Base-by-base conservation (phyloP, 1,284 basidiomycete species). In the Rhodofomes roseus region DNA sequence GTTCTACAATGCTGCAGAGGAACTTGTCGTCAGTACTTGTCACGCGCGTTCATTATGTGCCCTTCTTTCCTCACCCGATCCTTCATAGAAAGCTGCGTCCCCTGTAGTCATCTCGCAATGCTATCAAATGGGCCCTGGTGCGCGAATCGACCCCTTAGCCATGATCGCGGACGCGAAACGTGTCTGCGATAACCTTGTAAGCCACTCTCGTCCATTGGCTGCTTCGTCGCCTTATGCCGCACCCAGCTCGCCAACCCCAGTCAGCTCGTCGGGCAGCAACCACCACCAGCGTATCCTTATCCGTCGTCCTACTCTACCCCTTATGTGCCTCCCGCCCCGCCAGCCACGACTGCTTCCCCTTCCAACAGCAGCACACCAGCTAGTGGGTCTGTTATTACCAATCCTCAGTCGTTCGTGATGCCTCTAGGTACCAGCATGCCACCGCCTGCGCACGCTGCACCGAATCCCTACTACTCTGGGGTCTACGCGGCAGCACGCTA, bases 1-100 rank as follows among this genome's bases (percentile, higher is more conserved):
- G 69, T 92, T 92, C 70, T 92, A 92, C 74, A 87, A 85, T 37
- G 89, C 90, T 7, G 90, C 90, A 18, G 90, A 91, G 70, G 90
- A 92, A 71, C 80, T 92, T 51, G 81, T 92, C 57, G 90, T 92
- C 70, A 73, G 89, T 82, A 60, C 36, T 55, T 58, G 58, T 53
- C 61, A 56, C 39, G 27, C 37, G 39, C 20, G 29, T 57, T n/a
- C 27, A 31, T 44, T 29, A 40, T 61, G 58, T 22, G 63, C 58
- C 40, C 18, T 14, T 37, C 31, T 41, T 22, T 20, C 56, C 58
- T 43, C 63, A 36, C 58, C 14, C 60, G 37, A 36, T 48, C 36
- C 16, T 57, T 57, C 59, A 56, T 66, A 90, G 87, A 88, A 89
- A 85, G 86, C 77, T 53, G 86, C 90, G 0, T 80, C 86, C 44